Percentiles rank a stretch among this genome's conserved stretches.
Evolutionary conservation across 1,139 yeast species (phyloP).

Genomic region (Williopsis jadinii): DNA sequence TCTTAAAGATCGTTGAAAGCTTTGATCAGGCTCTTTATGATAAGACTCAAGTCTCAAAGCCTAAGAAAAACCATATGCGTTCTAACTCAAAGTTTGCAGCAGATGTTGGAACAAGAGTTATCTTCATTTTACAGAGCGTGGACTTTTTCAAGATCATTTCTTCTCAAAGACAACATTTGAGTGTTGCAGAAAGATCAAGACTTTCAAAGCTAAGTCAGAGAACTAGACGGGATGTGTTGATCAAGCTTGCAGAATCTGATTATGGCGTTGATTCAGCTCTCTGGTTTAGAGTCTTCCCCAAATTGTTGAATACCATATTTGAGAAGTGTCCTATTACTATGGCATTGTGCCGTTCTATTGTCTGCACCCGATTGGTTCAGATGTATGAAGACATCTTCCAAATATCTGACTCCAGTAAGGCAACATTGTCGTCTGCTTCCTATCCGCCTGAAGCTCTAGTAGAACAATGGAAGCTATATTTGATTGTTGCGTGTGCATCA

Average conservation of each 20-base stretch:
- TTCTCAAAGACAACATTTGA: conserved; percentile 49
- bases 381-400: conserved; percentile 75
- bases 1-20: conserved; percentile 68
- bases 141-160: conserved; percentile 63
- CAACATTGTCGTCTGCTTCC: conserved; percentile 22
- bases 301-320: conserved; percentile 62
- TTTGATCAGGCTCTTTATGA: conserved; percentile 78
- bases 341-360: conserved; percentile 88
- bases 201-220: conserved; percentile 56
- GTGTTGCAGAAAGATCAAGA: conserved; percentile 76
- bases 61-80: conserved; percentile 40
- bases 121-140: conserved; percentile 65
- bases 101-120: conserved; percentile 69
- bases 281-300: conserved; percentile 88
- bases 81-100: conserved; percentile 71
- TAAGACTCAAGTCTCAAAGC: conserved; percentile 27
- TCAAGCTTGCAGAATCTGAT: conserved; percentile 79
- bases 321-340: conserved; percentile 88
- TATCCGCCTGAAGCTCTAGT: conserved; percentile 67
- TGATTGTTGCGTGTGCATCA: conserved; percentile 89
- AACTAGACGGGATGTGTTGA: conserved; percentile 52
- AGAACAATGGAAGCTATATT: conserved; percentile 83
- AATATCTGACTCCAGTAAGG: conserved; percentile 43
- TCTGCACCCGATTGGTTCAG: conserved; percentile 83
- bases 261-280: conserved; percentile 93